phyloP scores from a whole-genome alignment of 2,329 filamentous ascomycete genomes.

The Fusarium sulawesiense region DNA sequence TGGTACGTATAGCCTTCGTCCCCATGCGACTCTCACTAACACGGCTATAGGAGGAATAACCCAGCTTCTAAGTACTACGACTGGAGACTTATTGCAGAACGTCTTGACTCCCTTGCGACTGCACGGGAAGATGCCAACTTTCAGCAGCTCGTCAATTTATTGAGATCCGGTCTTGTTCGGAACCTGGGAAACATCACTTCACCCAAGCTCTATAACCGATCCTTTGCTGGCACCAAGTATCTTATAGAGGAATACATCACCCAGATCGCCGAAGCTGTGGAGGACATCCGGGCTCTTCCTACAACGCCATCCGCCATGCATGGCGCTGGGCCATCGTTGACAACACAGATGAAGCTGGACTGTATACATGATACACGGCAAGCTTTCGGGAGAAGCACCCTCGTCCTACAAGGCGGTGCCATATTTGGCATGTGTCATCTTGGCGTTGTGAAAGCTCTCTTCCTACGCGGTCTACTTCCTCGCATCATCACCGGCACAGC shows the following conservation, averaged over 20 bases:
- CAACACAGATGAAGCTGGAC: constrained; percentile 83
- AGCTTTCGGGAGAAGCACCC: constrained; percentile 85
- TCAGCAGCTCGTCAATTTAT: constrained; percentile 78
- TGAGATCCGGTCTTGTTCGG: constrained; percentile 81
- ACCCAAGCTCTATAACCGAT: constrained; percentile 82
- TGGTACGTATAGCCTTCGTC: constrained; percentile 65
- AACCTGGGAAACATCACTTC: constrained; percentile 93
- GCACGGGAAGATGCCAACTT: constrained; percentile 79
- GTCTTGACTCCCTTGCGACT: constrained; percentile 75
- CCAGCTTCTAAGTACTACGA: constrained; percentile 86
- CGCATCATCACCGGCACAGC: constrained; percentile 92
- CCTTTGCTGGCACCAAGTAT: constrained; percentile 89
- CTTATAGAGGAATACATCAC: constrained; percentile 92
- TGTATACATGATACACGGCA: constrained; percentile 88
- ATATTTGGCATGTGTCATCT: constrained; percentile 93
- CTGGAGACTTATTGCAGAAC: constrained; percentile 83
- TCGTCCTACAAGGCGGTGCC: constrained; percentile 89
- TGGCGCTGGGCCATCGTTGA: constrained; percentile 59
- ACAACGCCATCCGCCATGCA: constrained; percentile 59
- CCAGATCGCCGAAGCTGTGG: constrained; percentile 82
- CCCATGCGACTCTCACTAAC: constrained; percentile 21
- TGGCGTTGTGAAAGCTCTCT: constrained; percentile 89
- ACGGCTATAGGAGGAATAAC: constrained; percentile 76
- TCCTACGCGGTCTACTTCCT: constrained; percentile 82
- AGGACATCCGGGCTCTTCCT: constrained; percentile 77